Evolutionary conservation across 2,329 filamentous ascomycete genomes (phyloP), one percentile per base, ranked within the genome.

Genomic region (Neofusicoccum sp.): DNA sequence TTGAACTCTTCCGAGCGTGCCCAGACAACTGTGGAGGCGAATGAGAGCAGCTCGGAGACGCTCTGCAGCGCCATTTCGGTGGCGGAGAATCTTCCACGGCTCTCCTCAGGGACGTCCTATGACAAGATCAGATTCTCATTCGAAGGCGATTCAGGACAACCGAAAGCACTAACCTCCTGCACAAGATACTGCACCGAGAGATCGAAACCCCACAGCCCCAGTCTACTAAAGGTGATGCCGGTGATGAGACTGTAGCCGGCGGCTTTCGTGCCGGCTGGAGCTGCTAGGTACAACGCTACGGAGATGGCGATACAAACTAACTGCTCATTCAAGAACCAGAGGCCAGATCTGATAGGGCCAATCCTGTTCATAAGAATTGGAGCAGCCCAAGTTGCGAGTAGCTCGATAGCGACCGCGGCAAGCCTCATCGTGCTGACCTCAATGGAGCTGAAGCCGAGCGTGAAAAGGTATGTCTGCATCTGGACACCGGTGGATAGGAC

Each of bases 271-370:
- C 54, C 54, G 12, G n/a, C 54, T 4, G 39, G 11, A 2, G 43
- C 43, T 22, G 43, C 22, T 22, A 45, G 5, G 63, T 71, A 75
- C 0, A 74, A 56, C 2, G 67, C 67, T 22, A 77, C 72, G 69
- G 78, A 67, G 56, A 83, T 71, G 71, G 78, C 66, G 67, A 86
- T 65, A 50, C 83, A 87, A 2, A 78, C 63, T n/a, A 89, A 78
- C 70, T 92, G 89, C 84, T 87, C 90, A 62, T 83, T 87, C 8
- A 89, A 71, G 66, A 86, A 87, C 90, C 90, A 93, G 3, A 92
- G 79, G 0, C 89, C 90, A 0, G 84, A 81, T n/a, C 90, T 79
- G 6, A 91, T 78, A 1, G 79, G 71, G 28, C 80, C 79, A 5
- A 82, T 80, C 3, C 70, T 72, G 2, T 67, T 68, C 80, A 87